Conservation (phyloP, 192 early-diverging fungal genomes). For the Backusella psychrophila region DNA sequence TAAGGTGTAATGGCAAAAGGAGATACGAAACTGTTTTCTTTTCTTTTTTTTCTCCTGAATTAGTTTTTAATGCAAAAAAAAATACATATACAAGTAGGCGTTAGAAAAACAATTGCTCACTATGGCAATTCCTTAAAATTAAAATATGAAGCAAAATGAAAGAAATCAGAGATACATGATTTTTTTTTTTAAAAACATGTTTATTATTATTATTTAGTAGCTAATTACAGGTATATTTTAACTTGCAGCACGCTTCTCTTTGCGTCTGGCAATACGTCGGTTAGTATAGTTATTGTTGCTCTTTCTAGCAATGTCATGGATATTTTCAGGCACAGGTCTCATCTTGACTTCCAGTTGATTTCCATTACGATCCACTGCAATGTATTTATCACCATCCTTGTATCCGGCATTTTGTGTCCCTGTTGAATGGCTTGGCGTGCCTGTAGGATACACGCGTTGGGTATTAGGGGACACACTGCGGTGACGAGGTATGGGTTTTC, state of each 20-base stretch:
- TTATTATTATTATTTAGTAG: too few relatives aligned
- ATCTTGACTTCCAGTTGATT: conserved; percentile 36
- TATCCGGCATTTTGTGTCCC: conserved; percentile 12
- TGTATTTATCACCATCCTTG: conserved; percentile 32
- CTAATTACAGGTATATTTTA: neutral
- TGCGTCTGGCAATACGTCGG: conserved; percentile 9
- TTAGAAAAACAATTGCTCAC: too few relatives aligned
- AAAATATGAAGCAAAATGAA: too few relatives aligned
- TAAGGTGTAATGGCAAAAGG: neutral
- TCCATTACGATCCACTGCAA: conserved; percentile 30
- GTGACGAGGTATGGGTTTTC: neutral
- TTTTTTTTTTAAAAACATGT: too few relatives aligned
- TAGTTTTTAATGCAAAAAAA: too few relatives aligned
- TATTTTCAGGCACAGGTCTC: conserved; percentile 4
- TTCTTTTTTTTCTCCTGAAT: too few relatives aligned
- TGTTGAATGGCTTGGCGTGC: neutral
- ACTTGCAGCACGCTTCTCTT: neutral
- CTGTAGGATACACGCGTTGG: conserved; percentile 2
- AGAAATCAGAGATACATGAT: too few relatives aligned
- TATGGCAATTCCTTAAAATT: too few relatives aligned
- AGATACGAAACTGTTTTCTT: neutral
- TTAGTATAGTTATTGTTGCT: conserved; percentile 9
- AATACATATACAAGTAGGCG: too few relatives aligned
- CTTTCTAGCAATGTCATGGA: neutral
- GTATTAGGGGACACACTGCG: neutral